Percentiles rank a stretch among this genome's conserved stretches.
These are phyloP conservation scores for Lasiodiplodia gonubiensis DNA, from an alignment of 2,329 filamentous ascomycete species.

Conservation along the genomic window DNA sequence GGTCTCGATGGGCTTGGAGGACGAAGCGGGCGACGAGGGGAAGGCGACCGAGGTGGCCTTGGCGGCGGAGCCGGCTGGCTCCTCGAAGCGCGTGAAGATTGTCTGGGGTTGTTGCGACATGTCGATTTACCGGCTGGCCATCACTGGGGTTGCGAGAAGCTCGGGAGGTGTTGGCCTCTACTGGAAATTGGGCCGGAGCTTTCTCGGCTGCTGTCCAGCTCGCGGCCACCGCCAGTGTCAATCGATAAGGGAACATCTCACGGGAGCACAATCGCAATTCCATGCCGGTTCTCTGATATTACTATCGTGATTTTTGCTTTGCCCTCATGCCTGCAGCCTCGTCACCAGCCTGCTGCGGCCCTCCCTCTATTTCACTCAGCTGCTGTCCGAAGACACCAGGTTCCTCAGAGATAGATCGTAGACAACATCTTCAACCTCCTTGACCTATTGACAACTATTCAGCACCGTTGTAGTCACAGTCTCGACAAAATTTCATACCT, in stretches of 20 bases:
- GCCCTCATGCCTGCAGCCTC: too few species aligned
- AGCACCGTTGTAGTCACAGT: neutral
- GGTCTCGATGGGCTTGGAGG: slow-evolving; percentile 52
- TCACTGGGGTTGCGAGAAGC: slow-evolving; percentile 17
- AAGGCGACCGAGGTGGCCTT: neutral
- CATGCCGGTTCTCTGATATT: neutral
- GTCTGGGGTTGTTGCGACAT: slow-evolving; percentile 27
- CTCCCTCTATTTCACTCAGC: slow-evolving; percentile 31
- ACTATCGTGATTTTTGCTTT: too few species aligned
- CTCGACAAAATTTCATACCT: slow-evolving; percentile 50
- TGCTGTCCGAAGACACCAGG: slow-evolving; percentile 63
- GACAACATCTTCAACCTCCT: slow-evolving; percentile 97
- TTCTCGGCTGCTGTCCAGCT: slow-evolving; percentile 9
- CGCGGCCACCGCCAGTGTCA: neutral
- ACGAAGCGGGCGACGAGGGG: slow-evolving; percentile 29
- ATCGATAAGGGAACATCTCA: neutral
- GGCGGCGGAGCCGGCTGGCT: slow-evolving; percentile 7
- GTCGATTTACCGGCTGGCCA: slow-evolving; percentile 18
- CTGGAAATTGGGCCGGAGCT: slow-evolving; percentile 17
- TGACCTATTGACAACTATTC: slow-evolving; percentile 62
- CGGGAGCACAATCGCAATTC: neutral
- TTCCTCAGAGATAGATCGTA: slow-evolving; percentile 92
- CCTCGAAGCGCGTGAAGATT: slow-evolving; percentile 28
- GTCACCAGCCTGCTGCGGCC: neutral
- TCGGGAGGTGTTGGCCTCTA: slow-evolving; percentile 7